Evolutionary conservation across 2,329 filamentous ascomycete species (phyloP).

Genomic region (Geosmithia morbida): DNA sequence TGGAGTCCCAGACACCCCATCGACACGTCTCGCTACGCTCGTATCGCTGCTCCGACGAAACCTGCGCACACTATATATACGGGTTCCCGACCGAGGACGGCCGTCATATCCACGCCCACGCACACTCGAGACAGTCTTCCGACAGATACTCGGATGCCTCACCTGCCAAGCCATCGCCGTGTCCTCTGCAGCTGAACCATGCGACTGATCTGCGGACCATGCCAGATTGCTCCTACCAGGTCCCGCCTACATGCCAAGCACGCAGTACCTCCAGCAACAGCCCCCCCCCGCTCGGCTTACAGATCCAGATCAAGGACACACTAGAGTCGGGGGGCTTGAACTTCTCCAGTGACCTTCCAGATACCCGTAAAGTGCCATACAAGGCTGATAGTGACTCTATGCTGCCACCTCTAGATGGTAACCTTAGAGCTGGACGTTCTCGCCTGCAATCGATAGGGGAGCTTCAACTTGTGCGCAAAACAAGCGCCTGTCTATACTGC

Average conservation of each 20-base stretch:
- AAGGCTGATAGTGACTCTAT: slow-evolving; percentile 35
- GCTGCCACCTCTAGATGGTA: slow-evolving; percentile 39
- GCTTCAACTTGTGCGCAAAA: slow-evolving; percentile 31
- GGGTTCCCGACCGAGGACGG: slow-evolving; percentile 36
- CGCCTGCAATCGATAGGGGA: slow-evolving; percentile 43
- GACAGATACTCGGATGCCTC: slow-evolving; percentile 26
- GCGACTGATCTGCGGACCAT: neutral
- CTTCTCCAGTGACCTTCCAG: slow-evolving; percentile 22
- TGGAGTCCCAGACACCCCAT: neutral
- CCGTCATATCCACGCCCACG: slow-evolving; percentile 32
- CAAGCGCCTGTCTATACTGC: slow-evolving; percentile 36
- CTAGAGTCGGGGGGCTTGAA: slow-evolving; percentile 12
- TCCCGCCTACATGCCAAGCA: neutral
- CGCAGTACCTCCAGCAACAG: neutral
- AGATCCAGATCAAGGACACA: slow-evolving; percentile 4
- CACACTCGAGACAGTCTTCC: slow-evolving; percentile 20
- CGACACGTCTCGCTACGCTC: slow-evolving; percentile 7
- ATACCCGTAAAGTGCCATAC: slow-evolving; percentile 20
- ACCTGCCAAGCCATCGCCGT: neutral
- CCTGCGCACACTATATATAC: slow-evolving; percentile 43
- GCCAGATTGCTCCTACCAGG: neutral
- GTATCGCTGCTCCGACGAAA: slow-evolving; percentile 40
- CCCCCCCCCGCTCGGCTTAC: slow-evolving; percentile 5
- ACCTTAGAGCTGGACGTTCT: slow-evolving; percentile 30
- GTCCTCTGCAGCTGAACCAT: neutral